These are phyloP conservation scores for Chloropicon primus DNA, from an alignment of 139 green algal genomes.

Conservation along the genomic window DNA sequence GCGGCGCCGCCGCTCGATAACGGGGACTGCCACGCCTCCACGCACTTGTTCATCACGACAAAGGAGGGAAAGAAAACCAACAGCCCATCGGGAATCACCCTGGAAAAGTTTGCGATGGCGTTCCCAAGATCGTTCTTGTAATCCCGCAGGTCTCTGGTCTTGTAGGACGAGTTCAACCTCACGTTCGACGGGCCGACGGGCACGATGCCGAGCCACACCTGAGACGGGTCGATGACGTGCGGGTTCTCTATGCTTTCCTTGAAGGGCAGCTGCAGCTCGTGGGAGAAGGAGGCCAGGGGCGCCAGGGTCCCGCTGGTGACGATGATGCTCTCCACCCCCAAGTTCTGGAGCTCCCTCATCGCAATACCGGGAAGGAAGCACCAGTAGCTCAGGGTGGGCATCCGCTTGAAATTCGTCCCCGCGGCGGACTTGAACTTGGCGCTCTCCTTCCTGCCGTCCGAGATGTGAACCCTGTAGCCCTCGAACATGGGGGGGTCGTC, in stretches of 20 bases:
- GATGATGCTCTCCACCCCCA: constrained; percentile 55
- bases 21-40: neutral
- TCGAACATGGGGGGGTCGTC: constrained; percentile 1
- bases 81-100: constrained; percentile 77
- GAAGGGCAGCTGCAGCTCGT: constrained; percentile 79
- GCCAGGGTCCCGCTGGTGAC: constrained; percentile 84
- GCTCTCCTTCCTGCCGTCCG: neutral
- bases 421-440: neutral
- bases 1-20: neutral
- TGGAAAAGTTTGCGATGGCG: constrained; percentile 32
- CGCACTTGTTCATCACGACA: constrained; percentile 13
- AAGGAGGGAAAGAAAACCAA: constrained; percentile 97
- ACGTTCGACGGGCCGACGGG: constrained; percentile 49
- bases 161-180: constrained; percentile 71
- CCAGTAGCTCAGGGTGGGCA: constrained; percentile 75
- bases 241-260: constrained; percentile 83
- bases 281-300: constrained; percentile 70
- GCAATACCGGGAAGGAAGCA: constrained; percentile 66
- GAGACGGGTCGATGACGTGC: constrained; percentile 64
- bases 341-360: constrained; percentile 37
- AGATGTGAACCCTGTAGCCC: constrained; percentile 3
- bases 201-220: constrained; percentile 81
- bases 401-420: constrained; percentile 2
- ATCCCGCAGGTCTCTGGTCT: constrained; percentile 35
- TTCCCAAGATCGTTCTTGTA: constrained; percentile 33